Base-by-base conservation (phyloP, 768 basidiomycete species). In the Collybiopsis luxurians region DNA sequence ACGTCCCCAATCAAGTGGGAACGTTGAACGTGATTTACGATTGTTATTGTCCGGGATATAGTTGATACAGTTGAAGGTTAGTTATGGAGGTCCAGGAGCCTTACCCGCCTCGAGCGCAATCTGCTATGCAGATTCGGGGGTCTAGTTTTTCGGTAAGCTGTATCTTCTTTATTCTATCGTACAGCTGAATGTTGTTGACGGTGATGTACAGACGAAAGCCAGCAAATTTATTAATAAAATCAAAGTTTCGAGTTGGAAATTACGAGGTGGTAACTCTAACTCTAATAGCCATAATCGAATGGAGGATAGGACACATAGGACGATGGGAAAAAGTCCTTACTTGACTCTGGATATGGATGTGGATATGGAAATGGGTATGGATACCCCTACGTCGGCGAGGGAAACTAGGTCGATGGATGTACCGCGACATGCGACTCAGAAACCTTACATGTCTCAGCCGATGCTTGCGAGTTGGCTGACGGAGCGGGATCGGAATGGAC, bases 391-490 rank as follows among this genome's bases (percentile, higher is more conserved):
- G 4, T 69, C 59, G 61, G 65, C 53, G 57, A 66, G 68, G 27
- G 67, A 67, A 46, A 60, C 71, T 19, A 64, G 64, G 57, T 73
- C 72, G 9, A 60, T 72, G 48, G 74, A 77, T 61, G 57, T 68
- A 31, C 65, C 65, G 51, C 2, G 34, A 24, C 51, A 53, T 21
- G 27, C 24, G 4, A 50, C 51, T 11, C 55, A 61, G 31, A 80
- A 79, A 58, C 76, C 77, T 6, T 79, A 73, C 66, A 77, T 78
- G 75, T 78, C 77, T 11, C 77, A 79, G 52, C 77, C 79, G 1
- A 63, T 71, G 52, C 71, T 78, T 3, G 68, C 34, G n/a, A 45
- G 30, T 19, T 21, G 30, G 19, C 40, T n/a, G 4, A 55, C 17
- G 40, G 31, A 34, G 31, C 31, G 31, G 31, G 31, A n/a, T n/a